phyloP scores from a whole-genome alignment of 1,284 basidiomycete genomes.

The Tilletiopsis washingtonensis region DNA sequence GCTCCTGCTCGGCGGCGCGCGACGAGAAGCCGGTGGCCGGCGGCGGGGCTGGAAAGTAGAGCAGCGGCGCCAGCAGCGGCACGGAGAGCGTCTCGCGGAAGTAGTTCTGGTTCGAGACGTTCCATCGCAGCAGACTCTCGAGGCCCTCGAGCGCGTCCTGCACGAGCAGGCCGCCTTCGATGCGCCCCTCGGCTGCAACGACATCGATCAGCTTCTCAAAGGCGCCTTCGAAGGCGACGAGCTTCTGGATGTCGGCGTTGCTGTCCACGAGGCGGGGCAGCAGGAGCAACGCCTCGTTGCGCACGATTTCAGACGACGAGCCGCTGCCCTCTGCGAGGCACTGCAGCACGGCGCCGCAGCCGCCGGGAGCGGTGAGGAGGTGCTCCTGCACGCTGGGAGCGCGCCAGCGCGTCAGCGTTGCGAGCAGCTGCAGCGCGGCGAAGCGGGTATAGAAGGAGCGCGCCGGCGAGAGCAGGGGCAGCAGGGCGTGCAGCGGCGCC shows the following conservation, averaged over 20 bases:
- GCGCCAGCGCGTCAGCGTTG: conserved; percentile 59
- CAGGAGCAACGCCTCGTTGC: conserved; percentile 58
- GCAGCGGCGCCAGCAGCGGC: conserved; percentile 67
- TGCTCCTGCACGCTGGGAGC: conserved; percentile 74
- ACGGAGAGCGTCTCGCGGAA: conserved; percentile 87
- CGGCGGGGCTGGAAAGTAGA: conserved; percentile 70
- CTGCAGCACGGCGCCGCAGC: conserved; percentile 63
- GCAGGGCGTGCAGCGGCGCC: conserved; percentile 65
- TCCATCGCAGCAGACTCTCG: conserved; percentile 78
- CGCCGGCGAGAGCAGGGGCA: conserved; percentile 54
- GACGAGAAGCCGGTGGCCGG: conserved; percentile 52
- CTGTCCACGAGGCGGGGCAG: conserved; percentile 73
- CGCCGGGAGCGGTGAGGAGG: conserved; percentile 73
- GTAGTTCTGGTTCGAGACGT: conserved; percentile 96
- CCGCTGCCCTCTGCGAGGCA: conserved; percentile 47
- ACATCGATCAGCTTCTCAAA: conserved; percentile 93
- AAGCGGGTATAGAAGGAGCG: conserved; percentile 74
- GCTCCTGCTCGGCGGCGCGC: conserved; percentile 52
- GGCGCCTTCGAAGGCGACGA: conserved; percentile 90
- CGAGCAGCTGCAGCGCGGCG: conserved; percentile 77
- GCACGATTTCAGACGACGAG: conserved; percentile 41
- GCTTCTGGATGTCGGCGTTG: conserved; percentile 91
- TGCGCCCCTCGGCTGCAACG: conserved; percentile 75
- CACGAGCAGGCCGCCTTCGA: conserved; percentile 76
- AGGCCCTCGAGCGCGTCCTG: conserved; percentile 79